A percentile compares a stretch with the other conserved stretches of the same genome.
Evolutionary conservation across 202 grass and related monocot species (phyloP).

Genomic region (Miscanthus sacchariflorus): DNA sequence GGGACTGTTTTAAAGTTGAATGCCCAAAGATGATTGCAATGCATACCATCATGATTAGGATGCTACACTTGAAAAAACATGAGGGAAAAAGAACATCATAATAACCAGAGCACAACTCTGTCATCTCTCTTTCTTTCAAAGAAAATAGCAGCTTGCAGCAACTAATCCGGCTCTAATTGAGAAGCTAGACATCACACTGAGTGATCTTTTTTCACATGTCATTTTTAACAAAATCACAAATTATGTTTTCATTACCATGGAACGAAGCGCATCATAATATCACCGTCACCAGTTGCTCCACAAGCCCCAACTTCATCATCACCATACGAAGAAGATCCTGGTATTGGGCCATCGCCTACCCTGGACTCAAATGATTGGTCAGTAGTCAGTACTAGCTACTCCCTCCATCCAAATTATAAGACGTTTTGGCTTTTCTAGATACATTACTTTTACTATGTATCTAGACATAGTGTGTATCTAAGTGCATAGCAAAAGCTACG

Average conservation of each 20-base stretch:
- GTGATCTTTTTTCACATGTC: not conserved
- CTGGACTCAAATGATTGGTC: constrained; percentile 52
- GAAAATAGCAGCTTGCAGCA: not conserved
- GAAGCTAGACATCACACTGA: not conserved
- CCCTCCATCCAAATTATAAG: too few relatives aligned
- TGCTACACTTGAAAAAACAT: not conserved
- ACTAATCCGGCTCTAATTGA: constrained; percentile 9
- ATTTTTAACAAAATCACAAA: too few relatives aligned
- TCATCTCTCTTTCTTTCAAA: not conserved
- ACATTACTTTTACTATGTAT: not conserved
- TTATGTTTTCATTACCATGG: constrained; percentile 68
- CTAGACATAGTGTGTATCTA: too few relatives aligned
- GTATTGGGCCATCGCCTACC: constrained; percentile 94
- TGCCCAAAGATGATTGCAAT: not conserved
- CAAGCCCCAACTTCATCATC: constrained; percentile 91
- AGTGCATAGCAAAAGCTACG: too few relatives aligned
- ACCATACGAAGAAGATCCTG: constrained; percentile 84
- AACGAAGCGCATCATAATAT: constrained; percentile 98
- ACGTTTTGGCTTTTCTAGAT: too few relatives aligned
- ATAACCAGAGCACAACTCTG: constrained; percentile 11
- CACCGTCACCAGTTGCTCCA: constrained; percentile 92
- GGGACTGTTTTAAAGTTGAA: not conserved
- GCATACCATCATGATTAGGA: not conserved
- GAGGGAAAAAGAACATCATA: not conserved
- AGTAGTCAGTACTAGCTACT: constrained; percentile 12